phyloP scores from a whole-genome alignment of 805 yeast genomes.

The Starmerella sirachaensis region DNA sequence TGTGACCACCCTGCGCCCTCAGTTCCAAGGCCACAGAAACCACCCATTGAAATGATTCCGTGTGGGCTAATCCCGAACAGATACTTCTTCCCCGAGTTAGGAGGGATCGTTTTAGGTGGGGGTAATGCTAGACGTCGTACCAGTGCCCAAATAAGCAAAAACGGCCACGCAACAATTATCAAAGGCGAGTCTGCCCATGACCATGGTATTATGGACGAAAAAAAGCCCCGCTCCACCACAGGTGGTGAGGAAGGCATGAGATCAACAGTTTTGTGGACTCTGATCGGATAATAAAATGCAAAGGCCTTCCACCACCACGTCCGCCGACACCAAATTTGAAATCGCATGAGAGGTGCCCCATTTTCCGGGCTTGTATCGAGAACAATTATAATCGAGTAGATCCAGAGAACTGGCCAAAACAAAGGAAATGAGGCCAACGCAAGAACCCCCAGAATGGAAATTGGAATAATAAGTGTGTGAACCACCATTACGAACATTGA shows the following conservation, averaged over 20 bases:
- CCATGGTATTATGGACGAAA: conserved; percentile 5
- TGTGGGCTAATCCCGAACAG: conserved; percentile 94
- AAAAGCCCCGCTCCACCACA: background rate
- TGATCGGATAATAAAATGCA: conserved; percentile 69
- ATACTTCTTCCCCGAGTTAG: conserved; percentile 37
- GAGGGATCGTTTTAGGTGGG: conserved; percentile 2
- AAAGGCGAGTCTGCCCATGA: conserved; percentile 9
- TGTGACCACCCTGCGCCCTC: conserved; percentile 62
- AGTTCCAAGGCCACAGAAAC: conserved; percentile 70
- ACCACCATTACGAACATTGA: conserved; percentile 60
- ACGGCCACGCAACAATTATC: conserved; percentile 16
- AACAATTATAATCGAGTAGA: conserved; percentile 48
- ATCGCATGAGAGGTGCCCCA: conserved; percentile 53
- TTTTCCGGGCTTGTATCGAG: conserved; percentile 59
- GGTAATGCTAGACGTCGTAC: conserved; percentile 36
- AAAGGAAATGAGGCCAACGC: conserved; percentile 45
- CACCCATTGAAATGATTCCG: conserved; percentile 89
- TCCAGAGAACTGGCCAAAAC: conserved; percentile 55
- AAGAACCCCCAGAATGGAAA: conserved; percentile 36
- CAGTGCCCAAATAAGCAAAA: conserved; percentile 13
- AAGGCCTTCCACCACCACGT: conserved; percentile 56
- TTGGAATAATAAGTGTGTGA: conserved; percentile 62
- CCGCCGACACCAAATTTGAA: conserved; percentile 46
- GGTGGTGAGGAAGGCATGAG: conserved; percentile 55
- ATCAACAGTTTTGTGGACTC: conserved; percentile 52